phyloP scores from a whole-genome alignment of 306 rosid genomes.

The Trifolium dubium region DNA sequence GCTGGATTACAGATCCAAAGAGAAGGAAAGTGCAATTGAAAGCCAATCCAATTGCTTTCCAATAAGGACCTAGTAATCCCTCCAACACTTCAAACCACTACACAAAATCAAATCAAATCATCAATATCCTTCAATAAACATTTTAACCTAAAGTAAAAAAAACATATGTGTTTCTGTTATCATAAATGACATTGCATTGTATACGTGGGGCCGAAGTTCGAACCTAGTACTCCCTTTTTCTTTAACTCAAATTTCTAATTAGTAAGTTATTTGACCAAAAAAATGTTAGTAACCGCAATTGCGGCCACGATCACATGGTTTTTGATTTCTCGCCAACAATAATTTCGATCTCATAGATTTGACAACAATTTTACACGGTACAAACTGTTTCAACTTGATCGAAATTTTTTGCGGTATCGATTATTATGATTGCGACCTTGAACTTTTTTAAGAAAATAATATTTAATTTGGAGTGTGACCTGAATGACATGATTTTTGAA shows the following conservation, averaged over 20 bases:
- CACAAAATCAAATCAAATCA: slow-evolving; percentile 4
- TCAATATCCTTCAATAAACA: neutral
- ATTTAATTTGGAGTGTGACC: slow-evolving; percentile 33
- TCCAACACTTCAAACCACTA: slow-evolving; percentile 98
- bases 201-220: too few relatives aligned
- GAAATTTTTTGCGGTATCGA: neutral
- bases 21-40: slow-evolving; percentile 96
- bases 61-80: slow-evolving; percentile 87
- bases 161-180: too few relatives aligned
- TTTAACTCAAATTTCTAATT: too few relatives aligned
- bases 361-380: neutral
- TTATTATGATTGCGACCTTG: neutral
- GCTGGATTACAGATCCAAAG: slow-evolving; percentile 93
- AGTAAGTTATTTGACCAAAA: too few relatives aligned
- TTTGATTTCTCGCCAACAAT: neutral
- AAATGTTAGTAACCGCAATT: too few relatives aligned
- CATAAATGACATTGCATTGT: too few relatives aligned
- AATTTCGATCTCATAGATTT: neutral
- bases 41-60: slow-evolving; percentile 90
- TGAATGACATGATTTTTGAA: slow-evolving; percentile 98
- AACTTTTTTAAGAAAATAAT: neutral
- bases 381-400: neutral
- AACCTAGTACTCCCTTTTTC: too few relatives aligned
- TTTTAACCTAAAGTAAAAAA: neutral
- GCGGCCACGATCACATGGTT: too few relatives aligned